Evolutionary conservation across 306 rosid species (phyloP), one percentile per base, ranked within the genome.

Genomic region (Prinsepia uniflora): DNA sequence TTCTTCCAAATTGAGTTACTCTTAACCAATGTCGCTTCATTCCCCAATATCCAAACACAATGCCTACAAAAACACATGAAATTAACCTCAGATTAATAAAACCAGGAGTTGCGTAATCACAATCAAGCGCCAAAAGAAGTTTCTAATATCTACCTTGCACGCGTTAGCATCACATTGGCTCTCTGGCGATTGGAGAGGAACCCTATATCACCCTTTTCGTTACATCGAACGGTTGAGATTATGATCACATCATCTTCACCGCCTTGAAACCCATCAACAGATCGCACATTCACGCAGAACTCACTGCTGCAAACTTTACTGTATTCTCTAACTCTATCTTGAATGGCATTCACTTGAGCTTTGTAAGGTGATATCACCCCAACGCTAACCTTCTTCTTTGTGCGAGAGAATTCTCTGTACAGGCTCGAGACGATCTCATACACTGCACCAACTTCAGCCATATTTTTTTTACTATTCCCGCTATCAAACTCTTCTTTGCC

Each of bases 191-290:
- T 82, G 3, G 84, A 82, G 56, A 86, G 86, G 72, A 84, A 86
- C 13, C 96, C 87, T 0, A 89, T 67, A 11, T 61, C 45, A 53
- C 88, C 91, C 30, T 44, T 52, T 8, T 13, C 49, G 43, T 82
- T 78, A 67, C 75, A 44, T 68, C 85, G 47, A 3, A 82, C 82
- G 8, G 85, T 82, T 0, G 82, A 78, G 44, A 82, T 78, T 36
- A 82, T 71, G 30, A 86, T 86, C 8, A 88, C 82, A 61, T 88
- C 95, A 48, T 86, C 84, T 42, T 88, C 95, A 2, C 88, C 87
- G 0, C 91, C 91, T 86, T 88, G 95, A 73, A 88, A 86, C 1
- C 89, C 91, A 67, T 86, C 95, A 10, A 88, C 76, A 3, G 91
- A 74, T 4, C 84, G 86, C 70, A 86, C 88, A 68, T 69, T 82